Evolutionary conservation across 139 green algal genomes (phyloP).

Genomic region (Micractinium conductrix): DNA sequence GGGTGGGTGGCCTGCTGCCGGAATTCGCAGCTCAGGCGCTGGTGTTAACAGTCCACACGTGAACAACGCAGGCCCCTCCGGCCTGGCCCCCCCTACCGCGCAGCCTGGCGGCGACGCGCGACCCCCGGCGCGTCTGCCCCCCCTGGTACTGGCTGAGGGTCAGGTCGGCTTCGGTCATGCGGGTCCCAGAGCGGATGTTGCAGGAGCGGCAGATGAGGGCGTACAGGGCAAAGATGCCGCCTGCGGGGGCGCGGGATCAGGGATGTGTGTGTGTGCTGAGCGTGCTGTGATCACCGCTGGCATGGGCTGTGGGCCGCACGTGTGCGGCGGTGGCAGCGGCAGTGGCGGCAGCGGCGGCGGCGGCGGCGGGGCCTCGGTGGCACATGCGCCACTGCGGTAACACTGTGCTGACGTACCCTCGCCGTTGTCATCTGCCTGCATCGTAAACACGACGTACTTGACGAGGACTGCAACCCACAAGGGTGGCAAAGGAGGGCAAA

Average conservation of each 20-base stretch:
- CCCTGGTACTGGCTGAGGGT: slow-evolving; percentile 19
- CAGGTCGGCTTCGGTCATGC: slow-evolving; percentile 8
- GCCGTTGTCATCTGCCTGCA: slow-evolving; percentile 73
- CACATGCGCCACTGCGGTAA: not conserved
- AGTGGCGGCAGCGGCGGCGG: not conserved
- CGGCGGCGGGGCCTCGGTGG: not conserved
- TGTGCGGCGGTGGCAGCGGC: not conserved
- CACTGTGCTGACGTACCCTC: slow-evolving; percentile 55
- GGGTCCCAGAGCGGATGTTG: not conserved
- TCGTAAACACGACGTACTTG: slow-evolving; percentile 63
- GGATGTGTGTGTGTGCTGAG: too few relatives aligned
- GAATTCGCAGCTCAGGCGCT: not conserved
- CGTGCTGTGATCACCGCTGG: not conserved
- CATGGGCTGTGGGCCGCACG: not conserved
- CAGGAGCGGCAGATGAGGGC: slow-evolving; percentile 55
- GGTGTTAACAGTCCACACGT: too few relatives aligned
- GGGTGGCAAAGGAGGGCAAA: not conserved
- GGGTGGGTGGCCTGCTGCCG: not conserved
- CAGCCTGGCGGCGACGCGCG: not conserved
- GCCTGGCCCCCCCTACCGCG: not conserved
- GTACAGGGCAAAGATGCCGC: slow-evolving; percentile 83
- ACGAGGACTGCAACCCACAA: slow-evolving; percentile 12
- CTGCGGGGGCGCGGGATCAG: slow-evolving; percentile 41
- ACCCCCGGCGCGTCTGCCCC: not conserved
- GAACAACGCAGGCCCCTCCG: not conserved